Percentiles rank a stretch among this genome's conserved stretches.
These are phyloP conservation scores for Suhomyces taliae DNA, from an alignment of 1,139 yeast genomes.

Conservation along the genomic window DNA sequence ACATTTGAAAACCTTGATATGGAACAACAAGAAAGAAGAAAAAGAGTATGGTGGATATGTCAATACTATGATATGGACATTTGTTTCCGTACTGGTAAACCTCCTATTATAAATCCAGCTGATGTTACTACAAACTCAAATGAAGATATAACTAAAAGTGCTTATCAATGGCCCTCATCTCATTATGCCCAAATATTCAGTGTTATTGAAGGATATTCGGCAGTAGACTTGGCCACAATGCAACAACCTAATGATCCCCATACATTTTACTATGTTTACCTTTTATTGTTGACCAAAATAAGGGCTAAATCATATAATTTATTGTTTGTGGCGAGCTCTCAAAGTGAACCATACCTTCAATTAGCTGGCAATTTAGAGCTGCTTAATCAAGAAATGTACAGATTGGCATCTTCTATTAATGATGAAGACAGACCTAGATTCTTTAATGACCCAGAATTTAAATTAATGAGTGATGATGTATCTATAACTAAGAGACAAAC, in stretches of 20 bases:
- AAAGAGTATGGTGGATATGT: conserved; percentile 57
- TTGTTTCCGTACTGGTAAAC: conserved; percentile 58
- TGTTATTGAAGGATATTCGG: not conserved
- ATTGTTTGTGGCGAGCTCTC: conserved; percentile 31
- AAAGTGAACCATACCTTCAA: conserved; percentile 11
- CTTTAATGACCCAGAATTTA: conserved; percentile 17
- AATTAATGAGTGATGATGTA: conserved; percentile 1
- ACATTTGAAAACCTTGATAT: conserved; percentile 37
- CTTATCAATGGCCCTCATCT: not conserved
- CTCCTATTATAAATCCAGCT: conserved; percentile 53
- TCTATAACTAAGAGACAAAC: conserved; percentile 14
- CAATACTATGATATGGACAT: conserved; percentile 54
- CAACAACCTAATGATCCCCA: not conserved
- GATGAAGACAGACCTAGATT: conserved; percentile 14
- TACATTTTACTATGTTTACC: conserved; percentile 11
- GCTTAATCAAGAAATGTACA: conserved; percentile 17
- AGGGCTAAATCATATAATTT: conserved; percentile 29
- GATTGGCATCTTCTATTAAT: conserved; percentile 12
- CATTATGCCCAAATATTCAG: not conserved
- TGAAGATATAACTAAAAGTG: conserved; percentile 5
- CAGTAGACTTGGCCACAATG: not conserved
- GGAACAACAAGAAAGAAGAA: conserved; percentile 39
- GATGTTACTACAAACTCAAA: conserved; percentile 33
- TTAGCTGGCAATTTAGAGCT: conserved; percentile 11
- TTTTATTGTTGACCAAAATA: conserved; percentile 26